These are phyloP conservation scores for Aspergillus quadrilineatus DNA, from an alignment of 2,329 filamentous ascomycete genomes.

Conservation along the genomic window DNA sequence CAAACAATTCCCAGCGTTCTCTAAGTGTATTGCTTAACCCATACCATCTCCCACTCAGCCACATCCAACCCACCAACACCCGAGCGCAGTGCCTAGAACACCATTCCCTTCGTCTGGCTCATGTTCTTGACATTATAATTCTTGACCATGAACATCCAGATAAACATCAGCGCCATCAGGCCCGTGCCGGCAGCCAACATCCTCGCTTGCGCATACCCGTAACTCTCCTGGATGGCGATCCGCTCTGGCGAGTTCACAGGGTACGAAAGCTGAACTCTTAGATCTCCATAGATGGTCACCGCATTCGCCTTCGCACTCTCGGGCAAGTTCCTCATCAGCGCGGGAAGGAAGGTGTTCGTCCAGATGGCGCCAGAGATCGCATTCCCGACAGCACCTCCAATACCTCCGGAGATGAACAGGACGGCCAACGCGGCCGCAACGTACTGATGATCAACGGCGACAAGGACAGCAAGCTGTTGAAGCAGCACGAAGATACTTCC, in stretches of 20 bases:
- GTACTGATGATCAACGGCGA: slow-evolving; percentile 55
- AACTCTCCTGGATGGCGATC: slow-evolving; percentile 59
- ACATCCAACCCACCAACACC: too few relatives aligned
- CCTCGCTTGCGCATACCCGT: slow-evolving; percentile 55
- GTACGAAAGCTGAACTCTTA: slow-evolving; percentile 28
- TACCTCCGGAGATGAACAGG: slow-evolving; percentile 53
- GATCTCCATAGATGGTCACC: slow-evolving; percentile 11
- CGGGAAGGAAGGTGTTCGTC: slow-evolving; percentile 55
- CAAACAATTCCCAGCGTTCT: too few relatives aligned
- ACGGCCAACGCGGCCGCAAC: slow-evolving; percentile 58
- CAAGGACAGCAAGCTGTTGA: slow-evolving; percentile 57
- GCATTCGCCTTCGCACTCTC: slow-evolving; percentile 7
- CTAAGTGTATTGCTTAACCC: too few relatives aligned
- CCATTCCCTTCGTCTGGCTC: slow-evolving; percentile 50
- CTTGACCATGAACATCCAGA: slow-evolving; percentile 49
- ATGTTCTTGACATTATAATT: slow-evolving; percentile 53
- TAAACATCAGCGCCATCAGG: slow-evolving; percentile 45
- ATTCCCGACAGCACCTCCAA: slow-evolving; percentile 56
- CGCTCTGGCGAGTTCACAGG: slow-evolving; percentile 47
- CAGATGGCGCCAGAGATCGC: slow-evolving; percentile 62
- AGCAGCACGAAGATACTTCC: slow-evolving; percentile 55
- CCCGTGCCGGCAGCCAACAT: slow-evolving; percentile 54
- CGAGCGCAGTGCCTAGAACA: background rate
- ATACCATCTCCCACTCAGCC: too few relatives aligned
- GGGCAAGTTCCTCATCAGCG: slow-evolving; percentile 32